phyloP scores from a whole-genome alignment of 208 protist genomes.

The Naegleria fowleri region DNA sequence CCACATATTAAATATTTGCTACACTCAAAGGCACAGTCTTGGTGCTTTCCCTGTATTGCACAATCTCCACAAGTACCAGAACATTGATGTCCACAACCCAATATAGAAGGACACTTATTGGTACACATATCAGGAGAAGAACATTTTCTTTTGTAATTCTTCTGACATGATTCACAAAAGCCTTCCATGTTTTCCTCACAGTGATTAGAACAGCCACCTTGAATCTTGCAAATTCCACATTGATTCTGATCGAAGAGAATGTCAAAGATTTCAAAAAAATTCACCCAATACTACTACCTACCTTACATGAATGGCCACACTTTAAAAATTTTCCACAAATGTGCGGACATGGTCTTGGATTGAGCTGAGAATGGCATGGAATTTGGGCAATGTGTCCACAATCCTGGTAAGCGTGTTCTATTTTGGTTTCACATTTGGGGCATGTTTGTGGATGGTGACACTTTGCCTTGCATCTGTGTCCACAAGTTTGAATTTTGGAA shows the following conservation, averaged over 20 bases:
- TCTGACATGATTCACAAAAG: not conserved
- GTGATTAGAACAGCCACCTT: not conserved
- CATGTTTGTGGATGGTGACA: not conserved
- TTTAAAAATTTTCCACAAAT: not conserved
- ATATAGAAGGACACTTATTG: not conserved
- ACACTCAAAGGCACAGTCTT: not conserved
- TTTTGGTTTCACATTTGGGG: not conserved
- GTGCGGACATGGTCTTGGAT: not conserved
- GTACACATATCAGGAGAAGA: not conserved
- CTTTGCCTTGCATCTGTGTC: not conserved
- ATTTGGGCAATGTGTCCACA: not conserved
- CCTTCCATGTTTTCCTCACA: not conserved
- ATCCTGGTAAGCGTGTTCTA: not conserved
- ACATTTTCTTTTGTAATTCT: not conserved
- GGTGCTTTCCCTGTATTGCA: not conserved
- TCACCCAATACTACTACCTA: too few species aligned
- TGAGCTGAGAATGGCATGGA: not conserved
- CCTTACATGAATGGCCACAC: not conserved
- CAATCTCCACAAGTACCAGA: conserved; percentile 27
- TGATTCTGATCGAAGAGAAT: too few species aligned
- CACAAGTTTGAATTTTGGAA: not conserved
- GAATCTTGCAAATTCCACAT: too few species aligned
- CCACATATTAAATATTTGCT: conserved; percentile 32
- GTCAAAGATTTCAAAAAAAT: too few species aligned
- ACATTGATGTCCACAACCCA: conserved; percentile 35